phyloP scores from a whole-genome alignment of 2,329 filamentous ascomycete species.

The Pseudogymnoascus sp. region DNA sequence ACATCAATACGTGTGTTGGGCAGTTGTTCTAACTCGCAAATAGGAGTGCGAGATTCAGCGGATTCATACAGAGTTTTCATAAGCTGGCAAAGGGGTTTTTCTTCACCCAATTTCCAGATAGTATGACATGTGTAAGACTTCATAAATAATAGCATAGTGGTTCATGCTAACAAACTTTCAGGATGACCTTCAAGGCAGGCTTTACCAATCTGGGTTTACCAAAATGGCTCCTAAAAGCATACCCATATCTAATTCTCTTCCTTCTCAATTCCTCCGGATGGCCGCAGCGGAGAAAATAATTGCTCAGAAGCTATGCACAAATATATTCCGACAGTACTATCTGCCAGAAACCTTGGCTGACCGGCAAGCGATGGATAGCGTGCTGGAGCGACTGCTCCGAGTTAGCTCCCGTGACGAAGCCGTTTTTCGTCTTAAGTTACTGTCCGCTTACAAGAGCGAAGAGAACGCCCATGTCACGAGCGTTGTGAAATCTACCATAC shows the following conservation, averaged over 20 bases:
- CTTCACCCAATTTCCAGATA: constrained; percentile 11
- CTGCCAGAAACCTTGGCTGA: constrained; percentile 7
- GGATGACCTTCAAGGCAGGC: background rate
- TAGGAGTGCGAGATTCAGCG: constrained; percentile 7
- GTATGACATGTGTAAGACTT: background rate
- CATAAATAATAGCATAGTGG: background rate
- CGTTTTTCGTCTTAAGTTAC: constrained; percentile 8
- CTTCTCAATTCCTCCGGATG: constrained; percentile 11
- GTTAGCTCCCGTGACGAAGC: constrained; percentile 9
- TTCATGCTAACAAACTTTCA: background rate
- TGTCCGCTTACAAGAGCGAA: constrained; percentile 8
- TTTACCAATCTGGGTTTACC: background rate
- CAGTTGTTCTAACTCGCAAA: background rate
- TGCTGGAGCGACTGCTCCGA: background rate
- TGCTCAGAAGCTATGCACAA: constrained; percentile 8
- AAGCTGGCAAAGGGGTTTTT: constrained; percentile 11
- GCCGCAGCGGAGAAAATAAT: constrained; percentile 12
- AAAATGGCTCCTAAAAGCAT: constrained; percentile 3
- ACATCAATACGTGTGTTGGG: background rate
- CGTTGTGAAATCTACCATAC: background rate
- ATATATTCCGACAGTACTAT: constrained; percentile 11
- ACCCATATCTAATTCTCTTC: constrained; percentile 2
- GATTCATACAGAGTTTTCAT: constrained; percentile 5
- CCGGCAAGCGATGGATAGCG: constrained; percentile 5
- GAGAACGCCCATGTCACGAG: background rate